Evolutionary conservation across 805 yeast species (phyloP).

Genomic region (Kluyveromyces wickerhamii): DNA sequence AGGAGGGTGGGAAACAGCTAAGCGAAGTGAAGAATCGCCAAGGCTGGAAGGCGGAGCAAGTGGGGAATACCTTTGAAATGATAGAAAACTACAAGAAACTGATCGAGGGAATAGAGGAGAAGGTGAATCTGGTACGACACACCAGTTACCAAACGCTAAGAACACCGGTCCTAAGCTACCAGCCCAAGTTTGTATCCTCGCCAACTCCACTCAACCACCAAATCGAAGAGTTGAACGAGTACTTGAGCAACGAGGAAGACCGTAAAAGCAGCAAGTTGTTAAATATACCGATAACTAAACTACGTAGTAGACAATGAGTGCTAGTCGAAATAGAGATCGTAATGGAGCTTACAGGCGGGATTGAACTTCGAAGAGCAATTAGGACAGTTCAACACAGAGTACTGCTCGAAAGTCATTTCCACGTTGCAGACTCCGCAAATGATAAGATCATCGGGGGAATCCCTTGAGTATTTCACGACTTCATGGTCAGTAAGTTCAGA

Average conservation of each 20-base stretch:
- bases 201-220: background rate
- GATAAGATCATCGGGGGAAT: constrained; percentile 13
- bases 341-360: constrained; percentile 29
- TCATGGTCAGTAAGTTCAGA: constrained; percentile 14
- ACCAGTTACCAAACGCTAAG: constrained; percentile 17
- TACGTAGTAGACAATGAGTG: constrained; percentile 11
- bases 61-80: constrained; percentile 46
- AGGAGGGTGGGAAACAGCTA: constrained; percentile 38
- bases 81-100: constrained; percentile 34
- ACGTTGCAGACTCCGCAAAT: constrained; percentile 26
- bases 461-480: constrained; percentile 11
- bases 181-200: constrained; percentile 3
- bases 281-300: constrained; percentile 24
- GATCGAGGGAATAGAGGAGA: constrained; percentile 15
- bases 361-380: constrained; percentile 22
- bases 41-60: constrained; percentile 63
- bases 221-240: background rate
- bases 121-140: constrained; percentile 11
- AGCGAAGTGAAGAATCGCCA: constrained; percentile 41
- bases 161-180: constrained; percentile 22
- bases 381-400: constrained; percentile 16
- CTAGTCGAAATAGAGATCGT: constrained; percentile 21
- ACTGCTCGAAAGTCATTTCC: constrained; percentile 23
- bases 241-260: background rate
- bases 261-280: constrained; percentile 9